These are phyloP conservation scores for Verticillium zaregamsianum DNA, from an alignment of 2,329 filamentous ascomycete species.

Conservation along the genomic window DNA sequence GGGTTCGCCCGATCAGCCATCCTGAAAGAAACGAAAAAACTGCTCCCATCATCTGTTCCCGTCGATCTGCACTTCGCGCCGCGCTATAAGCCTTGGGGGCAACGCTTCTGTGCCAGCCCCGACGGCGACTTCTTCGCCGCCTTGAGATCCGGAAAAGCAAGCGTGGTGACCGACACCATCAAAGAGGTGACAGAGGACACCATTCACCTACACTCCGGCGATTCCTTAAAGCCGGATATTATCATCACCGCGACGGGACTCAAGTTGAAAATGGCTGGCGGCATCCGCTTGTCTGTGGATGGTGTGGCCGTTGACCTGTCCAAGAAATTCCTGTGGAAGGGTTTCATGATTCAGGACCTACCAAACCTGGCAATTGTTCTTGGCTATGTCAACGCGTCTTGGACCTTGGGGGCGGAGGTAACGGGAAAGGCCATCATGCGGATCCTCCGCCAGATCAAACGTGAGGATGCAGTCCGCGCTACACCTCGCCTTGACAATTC, in stretches of 20 bases:
- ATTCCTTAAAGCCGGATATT: constrained; percentile 50
- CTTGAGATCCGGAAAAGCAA: constrained; percentile 30
- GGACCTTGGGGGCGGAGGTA: constrained; percentile 59
- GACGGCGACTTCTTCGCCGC: constrained; percentile 42
- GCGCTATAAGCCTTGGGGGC: constrained; percentile 58
- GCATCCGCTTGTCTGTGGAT: constrained; percentile 47
- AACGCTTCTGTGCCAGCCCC: constrained; percentile 58
- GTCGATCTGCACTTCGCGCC: constrained; percentile 53
- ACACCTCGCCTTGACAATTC: constrained; percentile 33
- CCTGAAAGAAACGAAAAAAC: constrained; percentile 15
- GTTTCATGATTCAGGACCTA: constrained; percentile 56
- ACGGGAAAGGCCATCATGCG: constrained; percentile 44
- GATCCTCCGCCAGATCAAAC: constrained; percentile 45
- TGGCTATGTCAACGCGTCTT: constrained; percentile 57
- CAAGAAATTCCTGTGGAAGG: constrained; percentile 52
- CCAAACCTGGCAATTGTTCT: constrained; percentile 56
- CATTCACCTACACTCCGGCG: constrained; percentile 38
- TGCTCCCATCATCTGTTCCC: constrained; percentile 39
- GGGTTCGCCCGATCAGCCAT: no score
- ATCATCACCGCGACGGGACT: constrained; percentile 65
- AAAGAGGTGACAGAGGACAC: constrained; percentile 35
- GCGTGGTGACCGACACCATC: constrained; percentile 42
- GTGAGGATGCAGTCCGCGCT: constrained; percentile 34
- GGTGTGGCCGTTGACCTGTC: constrained; percentile 35
- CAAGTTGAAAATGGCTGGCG: constrained; percentile 50